A percentile compares a stretch with the other conserved stretches of the same genome.
These are phyloP conservation scores for Suhomyces yuchorum DNA, from an alignment of 1,139 yeast genomes.

Conservation along the genomic window DNA sequence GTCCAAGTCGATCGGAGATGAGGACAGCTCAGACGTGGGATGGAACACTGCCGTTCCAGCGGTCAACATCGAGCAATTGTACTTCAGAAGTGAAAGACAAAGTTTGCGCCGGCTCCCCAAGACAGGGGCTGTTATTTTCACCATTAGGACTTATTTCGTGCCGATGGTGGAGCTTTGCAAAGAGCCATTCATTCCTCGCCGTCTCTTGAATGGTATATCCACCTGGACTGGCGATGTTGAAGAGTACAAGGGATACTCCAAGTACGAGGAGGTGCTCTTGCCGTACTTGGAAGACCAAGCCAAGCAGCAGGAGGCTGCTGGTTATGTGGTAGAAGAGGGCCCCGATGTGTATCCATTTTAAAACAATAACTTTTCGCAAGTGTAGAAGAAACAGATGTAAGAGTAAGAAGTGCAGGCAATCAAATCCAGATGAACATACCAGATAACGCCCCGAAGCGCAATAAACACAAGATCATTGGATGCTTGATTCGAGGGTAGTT, in stretches of 20 bases:
- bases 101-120: constrained; percentile 66
- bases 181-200: constrained; percentile 62
- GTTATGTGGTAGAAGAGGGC: constrained; percentile 42
- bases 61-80: constrained; percentile 43
- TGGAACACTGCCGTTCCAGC: constrained; percentile 64
- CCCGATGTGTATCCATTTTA: constrained; percentile 47
- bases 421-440: too few species aligned
- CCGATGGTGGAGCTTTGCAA: constrained; percentile 55
- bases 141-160: constrained; percentile 62
- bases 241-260: constrained; percentile 59
- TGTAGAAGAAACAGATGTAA: too few species aligned
- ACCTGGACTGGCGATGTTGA: constrained; percentile 63
- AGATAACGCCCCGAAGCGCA: too few species aligned
- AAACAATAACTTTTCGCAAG: not conserved
- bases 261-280: constrained; percentile 53
- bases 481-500: too few species aligned
- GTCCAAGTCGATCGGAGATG: constrained; percentile 65
- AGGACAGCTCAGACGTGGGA: constrained; percentile 47
- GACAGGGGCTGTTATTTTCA: constrained; percentile 60
- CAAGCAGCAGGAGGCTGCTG: constrained; percentile 51
- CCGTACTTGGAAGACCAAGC: constrained; percentile 58
- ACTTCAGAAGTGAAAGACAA: constrained; percentile 69
- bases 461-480: too few species aligned
- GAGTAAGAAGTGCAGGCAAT: too few species aligned
- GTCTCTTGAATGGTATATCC: constrained; percentile 57